A percentile compares a stretch with the other conserved stretches of the same genome.
phyloP scores from a whole-genome alignment of 148 eudicot species.

The Diospyros lotus region DNA sequence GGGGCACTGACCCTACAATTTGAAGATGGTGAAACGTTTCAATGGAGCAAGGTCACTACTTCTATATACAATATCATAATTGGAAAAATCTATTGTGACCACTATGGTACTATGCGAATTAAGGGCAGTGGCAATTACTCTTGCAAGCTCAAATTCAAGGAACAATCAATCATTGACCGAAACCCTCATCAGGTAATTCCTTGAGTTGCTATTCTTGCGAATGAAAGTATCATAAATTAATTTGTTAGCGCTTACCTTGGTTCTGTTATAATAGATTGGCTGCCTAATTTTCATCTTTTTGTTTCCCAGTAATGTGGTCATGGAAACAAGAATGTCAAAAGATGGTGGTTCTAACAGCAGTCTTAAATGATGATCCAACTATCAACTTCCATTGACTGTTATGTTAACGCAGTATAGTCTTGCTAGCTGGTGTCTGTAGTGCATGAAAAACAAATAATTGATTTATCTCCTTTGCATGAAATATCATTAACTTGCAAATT shows the following conservation, averaged over 20 bases:
- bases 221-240: not conserved
- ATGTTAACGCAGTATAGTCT: not conserved
- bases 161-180: slow-evolving; percentile 93
- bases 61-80: slow-evolving; percentile 92
- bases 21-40: slow-evolving; percentile 87
- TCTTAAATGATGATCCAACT: not conserved
- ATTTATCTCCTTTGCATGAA: not conserved
- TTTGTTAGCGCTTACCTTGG: not conserved
- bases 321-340: not conserved
- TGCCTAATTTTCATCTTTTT: not conserved
- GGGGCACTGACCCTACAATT: slow-evolving; percentile 77
- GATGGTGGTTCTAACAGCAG: slow-evolving; percentile 1
- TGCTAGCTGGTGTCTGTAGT: not conserved
- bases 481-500: not conserved
- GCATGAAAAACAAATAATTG: not conserved
- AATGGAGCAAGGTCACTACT: slow-evolving; percentile 97
- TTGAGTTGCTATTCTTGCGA: not conserved
- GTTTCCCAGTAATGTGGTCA: not conserved
- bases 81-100: slow-evolving; percentile 95
- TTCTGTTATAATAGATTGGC: not conserved
- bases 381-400: not conserved
- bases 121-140: slow-evolving; percentile 90
- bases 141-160: slow-evolving; percentile 92
- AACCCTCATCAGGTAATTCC: slow-evolving; percentile 82
- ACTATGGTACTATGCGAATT: slow-evolving; percentile 95